Evolutionary conservation across 75 land plant species (phyloP).

Genomic region (Selaginella tamariscina): DNA sequence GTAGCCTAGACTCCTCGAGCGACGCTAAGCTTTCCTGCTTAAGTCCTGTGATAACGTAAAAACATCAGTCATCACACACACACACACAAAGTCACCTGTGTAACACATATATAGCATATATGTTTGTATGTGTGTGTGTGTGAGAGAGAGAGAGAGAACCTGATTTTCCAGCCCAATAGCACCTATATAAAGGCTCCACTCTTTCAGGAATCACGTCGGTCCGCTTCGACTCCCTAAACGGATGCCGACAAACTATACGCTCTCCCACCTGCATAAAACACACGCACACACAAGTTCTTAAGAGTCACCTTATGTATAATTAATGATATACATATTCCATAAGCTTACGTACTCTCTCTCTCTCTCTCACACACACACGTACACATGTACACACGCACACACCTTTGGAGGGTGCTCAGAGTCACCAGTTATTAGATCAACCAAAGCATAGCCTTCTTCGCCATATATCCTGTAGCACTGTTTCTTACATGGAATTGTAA

Average conservation of each 20-base stretch:
- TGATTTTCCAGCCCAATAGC: constrained; percentile 12
- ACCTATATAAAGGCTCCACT: not conserved
- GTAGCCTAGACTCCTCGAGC: not conserved
- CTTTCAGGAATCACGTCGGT: not conserved
- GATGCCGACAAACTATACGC: constrained; percentile 10
- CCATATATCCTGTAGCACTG: constrained; percentile 13
- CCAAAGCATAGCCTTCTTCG: constrained; percentile 8
- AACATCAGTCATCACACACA: not conserved
- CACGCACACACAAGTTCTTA: not conserved
- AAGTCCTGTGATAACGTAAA: not conserved
- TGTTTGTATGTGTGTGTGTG: not conserved
- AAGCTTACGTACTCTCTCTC: too few relatives aligned
- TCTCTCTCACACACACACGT: too few relatives aligned
- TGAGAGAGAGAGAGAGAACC: not conserved
- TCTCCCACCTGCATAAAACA: constrained; percentile 4
- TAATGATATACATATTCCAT: too few relatives aligned
- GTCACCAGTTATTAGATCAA: constrained; percentile 7
- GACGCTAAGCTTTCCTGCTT: constrained; percentile 5
- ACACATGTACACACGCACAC: too few relatives aligned
- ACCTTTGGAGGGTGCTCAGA: constrained; percentile 3
- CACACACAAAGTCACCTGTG: not conserved
- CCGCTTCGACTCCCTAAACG: not conserved
- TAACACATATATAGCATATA: not conserved
- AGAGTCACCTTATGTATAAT: too few relatives aligned
- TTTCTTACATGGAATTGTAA: constrained; percentile 8